phyloP scores from a whole-genome alignment of 2,329 filamentous ascomycete genomes.

The Coniochaeta ligniaria region DNA sequence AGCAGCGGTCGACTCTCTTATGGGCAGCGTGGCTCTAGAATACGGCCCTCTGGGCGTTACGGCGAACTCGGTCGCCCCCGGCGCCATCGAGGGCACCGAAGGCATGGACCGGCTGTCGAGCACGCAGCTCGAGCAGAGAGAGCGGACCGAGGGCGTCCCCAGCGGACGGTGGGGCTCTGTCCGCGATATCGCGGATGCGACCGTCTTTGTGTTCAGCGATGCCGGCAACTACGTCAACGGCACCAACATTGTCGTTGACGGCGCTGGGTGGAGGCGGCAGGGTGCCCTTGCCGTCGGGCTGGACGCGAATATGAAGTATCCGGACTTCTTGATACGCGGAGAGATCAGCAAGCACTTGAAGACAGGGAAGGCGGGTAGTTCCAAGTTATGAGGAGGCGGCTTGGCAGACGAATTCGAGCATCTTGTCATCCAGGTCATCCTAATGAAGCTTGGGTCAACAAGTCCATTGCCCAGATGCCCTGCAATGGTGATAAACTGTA shows the following conservation, averaged over 20 bases:
- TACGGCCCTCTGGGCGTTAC: constrained; percentile 83
- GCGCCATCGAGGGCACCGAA: constrained; percentile 80
- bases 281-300: constrained; percentile 37
- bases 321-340: constrained; percentile 37
- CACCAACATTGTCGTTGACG: constrained; percentile 68
- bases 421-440: background rate
- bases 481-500: background rate
- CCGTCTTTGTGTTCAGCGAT: constrained; percentile 81
- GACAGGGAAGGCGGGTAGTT: constrained; percentile 19
- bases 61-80: constrained; percentile 83
- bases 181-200: constrained; percentile 87
- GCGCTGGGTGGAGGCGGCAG: constrained; percentile 48
- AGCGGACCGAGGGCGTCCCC: constrained; percentile 49
- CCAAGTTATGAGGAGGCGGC: background rate
- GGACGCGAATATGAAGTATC: constrained; percentile 42
- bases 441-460: background rate
- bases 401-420: background rate
- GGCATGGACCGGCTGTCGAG: constrained; percentile 59
- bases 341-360: constrained; percentile 32
- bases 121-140: constrained; percentile 22
- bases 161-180: constrained; percentile 70
- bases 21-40: constrained; percentile 73
- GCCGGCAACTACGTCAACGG: constrained; percentile 83
- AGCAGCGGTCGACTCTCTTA: constrained; percentile 80
- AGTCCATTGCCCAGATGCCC: background rate